Conservation (phyloP, 805 yeast species). For the Osmozyma mogii region DNA sequence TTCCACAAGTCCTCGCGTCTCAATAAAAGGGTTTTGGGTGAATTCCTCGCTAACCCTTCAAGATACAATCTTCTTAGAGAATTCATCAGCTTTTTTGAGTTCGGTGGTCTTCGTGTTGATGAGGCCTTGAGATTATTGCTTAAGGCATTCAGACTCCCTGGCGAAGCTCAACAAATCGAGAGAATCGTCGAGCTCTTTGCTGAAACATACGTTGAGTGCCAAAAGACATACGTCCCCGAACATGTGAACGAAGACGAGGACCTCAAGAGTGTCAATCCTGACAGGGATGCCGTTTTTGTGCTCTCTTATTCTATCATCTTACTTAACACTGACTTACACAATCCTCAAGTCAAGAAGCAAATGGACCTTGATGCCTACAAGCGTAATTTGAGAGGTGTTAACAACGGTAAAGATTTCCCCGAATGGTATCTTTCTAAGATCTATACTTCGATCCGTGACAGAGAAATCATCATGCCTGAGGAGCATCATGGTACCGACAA, state of each 20-base stretch:
- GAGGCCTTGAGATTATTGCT: slow-evolving; percentile 82
- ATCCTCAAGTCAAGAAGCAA: slow-evolving; percentile 84
- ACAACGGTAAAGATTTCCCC: slow-evolving; percentile 71
- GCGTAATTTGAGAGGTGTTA: slow-evolving; percentile 72
- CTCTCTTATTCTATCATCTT: slow-evolving; percentile 86
- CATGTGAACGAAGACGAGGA: slow-evolving; percentile 14
- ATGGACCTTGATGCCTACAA: slow-evolving; percentile 84
- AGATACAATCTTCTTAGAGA: slow-evolving; percentile 51
- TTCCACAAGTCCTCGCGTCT: slow-evolving; percentile 72
- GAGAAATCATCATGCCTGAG: slow-evolving; percentile 95
- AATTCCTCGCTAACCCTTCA: slow-evolving; percentile 69
- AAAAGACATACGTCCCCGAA: slow-evolving; percentile 21
- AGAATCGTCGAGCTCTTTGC: slow-evolving; percentile 84
- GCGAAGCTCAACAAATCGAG: slow-evolving; percentile 96
- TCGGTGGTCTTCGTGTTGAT: slow-evolving; percentile 74
- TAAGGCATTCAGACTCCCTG: slow-evolving; percentile 85
- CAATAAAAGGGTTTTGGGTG: slow-evolving; percentile 85
- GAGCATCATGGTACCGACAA: slow-evolving; percentile 91
- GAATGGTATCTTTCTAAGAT: slow-evolving; percentile 78
- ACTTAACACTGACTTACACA: slow-evolving; percentile 91
- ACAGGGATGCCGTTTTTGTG: slow-evolving; percentile 80
- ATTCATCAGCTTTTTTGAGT: slow-evolving; percentile 69
- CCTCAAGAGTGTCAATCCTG: slow-evolving; percentile 53
- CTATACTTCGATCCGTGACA: slow-evolving; percentile 47
- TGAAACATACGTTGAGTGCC: slow-evolving; percentile 65